Base-by-base conservation (phyloP, 75 land plant genomes). In the Cryptomeria japonica region DNA sequence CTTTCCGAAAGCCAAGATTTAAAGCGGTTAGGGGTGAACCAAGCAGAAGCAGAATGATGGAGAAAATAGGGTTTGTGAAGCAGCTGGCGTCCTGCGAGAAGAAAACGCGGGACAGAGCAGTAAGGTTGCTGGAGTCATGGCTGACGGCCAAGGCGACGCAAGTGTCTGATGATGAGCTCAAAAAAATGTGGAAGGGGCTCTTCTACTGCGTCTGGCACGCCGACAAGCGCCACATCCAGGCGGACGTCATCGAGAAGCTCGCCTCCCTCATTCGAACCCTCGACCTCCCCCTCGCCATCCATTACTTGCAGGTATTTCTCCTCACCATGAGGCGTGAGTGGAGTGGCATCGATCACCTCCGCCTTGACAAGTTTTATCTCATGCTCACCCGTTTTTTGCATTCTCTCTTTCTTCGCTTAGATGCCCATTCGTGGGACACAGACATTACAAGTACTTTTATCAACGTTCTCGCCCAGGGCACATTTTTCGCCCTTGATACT, bases 141-240 rank as follows among this genome's bases (percentile, higher is more conserved):
- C 93, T 97, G 12, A 70, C 88, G 80, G 72, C 53, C 25, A 46
- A 90, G 87, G n/a, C 36, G 76, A 75, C 15, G 11, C 73, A 34
- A 55, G 34, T 90, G 14, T 89, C 93, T 38, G 96, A 95, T 13
- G 91, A 90, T 22, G 96, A 93, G 82, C 89, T 97, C 87, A 91
- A 89, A 86, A 95, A 92, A 91, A 91, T 97, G 89, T 97, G 99
- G 99, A 96, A 95, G 83, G 98, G 98, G 31, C 95, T 97, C 86
- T 96, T 97, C 90, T 97, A 96, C 88, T 96, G 94, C 89, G 87
- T 94, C 25, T 97, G 98, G 99, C 99, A 97, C 89, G 86, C 95
- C 79, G 99, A 97, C 91, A 97, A 97, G 91, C 90, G 87, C 34
- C 89, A 92, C 28, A 88, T 87, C 22, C 99, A 96, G 86, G 88